Evolutionary conservation across 306 rosid species (phyloP).

Genomic region (Acacia acuminata): DNA sequence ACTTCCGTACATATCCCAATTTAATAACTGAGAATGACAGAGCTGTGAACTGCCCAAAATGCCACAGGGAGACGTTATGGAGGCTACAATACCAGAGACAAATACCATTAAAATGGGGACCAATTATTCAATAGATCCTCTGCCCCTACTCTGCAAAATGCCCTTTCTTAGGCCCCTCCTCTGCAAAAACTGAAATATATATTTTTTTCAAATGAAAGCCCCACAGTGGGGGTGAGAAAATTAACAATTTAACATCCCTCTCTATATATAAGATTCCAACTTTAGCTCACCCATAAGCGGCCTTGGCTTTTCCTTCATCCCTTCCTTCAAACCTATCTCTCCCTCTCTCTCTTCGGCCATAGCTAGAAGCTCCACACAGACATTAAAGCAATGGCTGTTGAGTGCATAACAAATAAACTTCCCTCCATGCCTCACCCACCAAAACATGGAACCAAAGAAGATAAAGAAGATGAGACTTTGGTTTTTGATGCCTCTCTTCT

Average conservation of each 20-base stretch:
- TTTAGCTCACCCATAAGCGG: constrained; percentile 59
- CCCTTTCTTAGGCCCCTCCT: background rate
- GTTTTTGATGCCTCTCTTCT: constrained; percentile 79
- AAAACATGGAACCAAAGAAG: constrained; percentile 29
- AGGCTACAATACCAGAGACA: constrained; percentile 20
- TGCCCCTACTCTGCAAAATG: constrained; percentile 9
- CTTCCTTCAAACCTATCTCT: constrained; percentile 46
- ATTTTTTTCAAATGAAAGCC: background rate
- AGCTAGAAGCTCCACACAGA: background rate
- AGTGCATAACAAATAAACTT: constrained; percentile 46
- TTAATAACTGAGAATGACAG: background rate
- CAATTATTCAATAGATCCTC: background rate
- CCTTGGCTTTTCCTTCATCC: constrained; percentile 85
- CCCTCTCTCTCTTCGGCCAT: background rate
- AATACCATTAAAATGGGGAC: constrained; percentile 22
- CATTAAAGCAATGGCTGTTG: constrained; percentile 66
- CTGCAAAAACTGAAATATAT: constrained; percentile 27
- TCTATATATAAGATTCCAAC: constrained; percentile 68
- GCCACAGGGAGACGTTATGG: constrained; percentile 12
- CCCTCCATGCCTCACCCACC: constrained; percentile 48
- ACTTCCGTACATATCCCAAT: background rate
- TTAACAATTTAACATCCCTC: background rate
- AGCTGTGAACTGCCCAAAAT: constrained; percentile 17
- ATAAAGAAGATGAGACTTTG: constrained; percentile 34
- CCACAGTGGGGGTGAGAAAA: background rate